Conservation (phyloP, 2,329 filamentous ascomycete genomes). For the Fusarium sp. region DNA sequence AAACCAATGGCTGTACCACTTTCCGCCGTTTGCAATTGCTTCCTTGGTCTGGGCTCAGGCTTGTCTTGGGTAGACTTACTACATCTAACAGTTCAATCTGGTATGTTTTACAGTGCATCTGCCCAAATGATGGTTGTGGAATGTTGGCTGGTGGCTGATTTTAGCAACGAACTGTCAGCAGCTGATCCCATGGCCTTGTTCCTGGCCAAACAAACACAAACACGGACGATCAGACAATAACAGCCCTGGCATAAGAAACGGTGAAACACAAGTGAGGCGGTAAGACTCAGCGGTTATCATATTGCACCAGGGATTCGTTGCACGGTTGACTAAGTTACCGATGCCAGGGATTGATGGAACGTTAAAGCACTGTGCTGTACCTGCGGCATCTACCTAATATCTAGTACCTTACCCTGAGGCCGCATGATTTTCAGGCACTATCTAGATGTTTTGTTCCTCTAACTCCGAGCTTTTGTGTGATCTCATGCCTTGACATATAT, state of each 20-base stretch:
- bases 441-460: not conserved
- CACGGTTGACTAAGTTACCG: slow-evolving; percentile 1
- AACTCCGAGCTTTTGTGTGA: not conserved
- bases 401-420: not conserved
- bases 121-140: not conserved
- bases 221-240: not conserved
- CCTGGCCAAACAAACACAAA: not conserved
- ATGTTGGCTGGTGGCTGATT: not conserved
- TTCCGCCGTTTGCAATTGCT: not conserved
- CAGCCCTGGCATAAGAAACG: slow-evolving; percentile 17
- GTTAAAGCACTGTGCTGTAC: not conserved
- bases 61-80: slow-evolving; percentile 6
- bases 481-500: not conserved
- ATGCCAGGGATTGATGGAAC: not conserved
- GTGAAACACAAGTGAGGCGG: slow-evolving; percentile 28
- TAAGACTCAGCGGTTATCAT: not conserved
- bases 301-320: slow-evolving; percentile 2
- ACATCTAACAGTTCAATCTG: not conserved
- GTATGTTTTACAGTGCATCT: not conserved
- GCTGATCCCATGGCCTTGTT: not conserved
- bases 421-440: not conserved
- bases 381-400: not conserved
- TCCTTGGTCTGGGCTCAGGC: not conserved
- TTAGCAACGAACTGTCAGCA: not conserved
- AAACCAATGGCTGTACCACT: slow-evolving; percentile 15